Evolutionary conservation across 441 rosid species (phyloP), one percentile per base, ranked within the genome.

Genomic region (Viola pubescens): DNA sequence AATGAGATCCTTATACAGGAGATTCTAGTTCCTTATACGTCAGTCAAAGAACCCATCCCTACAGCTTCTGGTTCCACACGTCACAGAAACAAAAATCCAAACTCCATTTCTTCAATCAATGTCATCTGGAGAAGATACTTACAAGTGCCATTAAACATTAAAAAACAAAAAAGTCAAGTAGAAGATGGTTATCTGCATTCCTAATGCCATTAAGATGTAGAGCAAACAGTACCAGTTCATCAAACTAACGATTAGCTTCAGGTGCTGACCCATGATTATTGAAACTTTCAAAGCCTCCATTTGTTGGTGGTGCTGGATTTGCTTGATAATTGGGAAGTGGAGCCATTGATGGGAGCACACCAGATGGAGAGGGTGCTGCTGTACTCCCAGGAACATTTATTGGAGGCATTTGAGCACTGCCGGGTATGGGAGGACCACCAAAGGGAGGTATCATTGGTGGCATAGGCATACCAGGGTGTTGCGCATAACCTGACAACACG

Each of bases 351-450:
- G 83, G 78, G 3, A 68, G 64, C 54, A 84, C 82, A 49, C 71
- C 69, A 59, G 82, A 74, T 65, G 84, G 69, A 54, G 79, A 62
- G 41, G 83, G 81, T 0, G 79, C 74, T 26, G 47, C 79, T 7
- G 77, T 50, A 56, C 79, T 80, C 45, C 90, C 92, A 70, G 87
- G 75, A 74, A 71, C 80, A 9, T 76, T 54, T n/a, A 81, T 68
- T 11, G 86, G 83, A 63, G 94, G 96, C 77, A 91, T 77, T 4
- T 82, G 85, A 55, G 79, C 58, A 55, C 92, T 88, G 65, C 87
- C 94, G 67, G 94, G 84, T 19, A 84, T 50, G 56, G 81, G 54
- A 69, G 97, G 83, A 63, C 94, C 92, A 73, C 96, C 98, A 7
- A 89, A 96, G 7, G 92, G 89, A 61, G 82, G 83, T 74, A 83